Conservation (phyloP, 208 protist genomes). For the Phytomonas serpens region DNA sequence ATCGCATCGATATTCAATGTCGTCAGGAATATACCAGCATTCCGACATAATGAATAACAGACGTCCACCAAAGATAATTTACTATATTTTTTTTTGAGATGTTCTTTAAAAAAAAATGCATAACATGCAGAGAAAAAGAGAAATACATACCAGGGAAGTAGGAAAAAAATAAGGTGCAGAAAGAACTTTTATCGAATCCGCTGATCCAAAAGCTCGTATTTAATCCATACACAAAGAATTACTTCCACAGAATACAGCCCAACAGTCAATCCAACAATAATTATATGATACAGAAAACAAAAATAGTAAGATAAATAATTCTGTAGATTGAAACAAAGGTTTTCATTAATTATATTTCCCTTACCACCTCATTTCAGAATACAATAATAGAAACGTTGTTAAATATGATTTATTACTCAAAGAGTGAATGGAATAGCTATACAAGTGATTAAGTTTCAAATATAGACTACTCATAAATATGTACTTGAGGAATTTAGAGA, state of each 20-base stretch:
- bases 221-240: background rate
- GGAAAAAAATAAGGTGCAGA: background rate
- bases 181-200: background rate
- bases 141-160: conserved; percentile 1
- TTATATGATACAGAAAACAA: background rate
- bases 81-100: conserved; percentile 5
- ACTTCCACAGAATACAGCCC: background rate
- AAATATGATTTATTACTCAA: background rate
- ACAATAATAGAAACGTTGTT: background rate
- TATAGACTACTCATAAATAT: background rate
- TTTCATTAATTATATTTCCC: conserved; percentile 4
- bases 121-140: background rate
- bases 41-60: conserved; percentile 28
- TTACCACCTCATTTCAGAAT: background rate
- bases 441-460: background rate
- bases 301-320: background rate
- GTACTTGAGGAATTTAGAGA: background rate
- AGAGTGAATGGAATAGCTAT: conserved; percentile 3
- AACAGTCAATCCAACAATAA: background rate
- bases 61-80: background rate
- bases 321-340: background rate
- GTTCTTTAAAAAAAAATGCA: conserved; percentile 4
- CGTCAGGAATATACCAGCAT: conserved; percentile 43
- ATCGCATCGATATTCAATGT: conserved; percentile 31
- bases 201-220: background rate